Conservation (phyloP, 345 rosid species). For the Brassica nigra region DNA sequence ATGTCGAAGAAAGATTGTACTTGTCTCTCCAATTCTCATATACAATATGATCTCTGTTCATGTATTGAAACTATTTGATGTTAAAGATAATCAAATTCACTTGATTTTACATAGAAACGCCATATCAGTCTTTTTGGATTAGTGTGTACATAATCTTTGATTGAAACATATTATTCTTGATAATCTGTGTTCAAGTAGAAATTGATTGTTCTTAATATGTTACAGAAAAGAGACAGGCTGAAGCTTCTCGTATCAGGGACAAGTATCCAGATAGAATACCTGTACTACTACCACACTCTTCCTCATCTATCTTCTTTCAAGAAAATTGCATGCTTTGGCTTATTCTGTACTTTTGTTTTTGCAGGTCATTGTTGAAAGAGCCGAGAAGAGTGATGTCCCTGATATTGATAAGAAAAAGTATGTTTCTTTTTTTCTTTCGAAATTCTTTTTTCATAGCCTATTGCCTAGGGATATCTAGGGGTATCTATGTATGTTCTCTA, state of each 20-base stretch:
- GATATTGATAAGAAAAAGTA: conserved; percentile 97
- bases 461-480: too few relatives aligned
- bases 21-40: not conserved
- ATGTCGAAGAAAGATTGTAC: not conserved
- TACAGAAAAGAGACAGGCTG: conserved; percentile 95
- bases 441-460: not conserved
- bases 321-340: not conserved
- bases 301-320: not conserved
- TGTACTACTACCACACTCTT: not conserved
- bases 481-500: not conserved
- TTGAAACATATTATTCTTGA: not conserved
- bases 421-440: conserved; percentile 15
- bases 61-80: not conserved
- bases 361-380: conserved; percentile 93
- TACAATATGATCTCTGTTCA: not conserved
- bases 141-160: not conserved
- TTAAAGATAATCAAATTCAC: not conserved
- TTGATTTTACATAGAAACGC: not conserved
- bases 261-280: conserved; percentile 98
- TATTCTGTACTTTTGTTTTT: not conserved
- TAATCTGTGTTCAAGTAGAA: not conserved
- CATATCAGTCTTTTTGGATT: not conserved
- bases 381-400: conserved; percentile 93
- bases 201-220: not conserved
- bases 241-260: conserved; percentile 89